These are phyloP conservation scores for Pythium brachiatum DNA, from an alignment of 352 stramenopile species.

Conservation along the genomic window DNA sequence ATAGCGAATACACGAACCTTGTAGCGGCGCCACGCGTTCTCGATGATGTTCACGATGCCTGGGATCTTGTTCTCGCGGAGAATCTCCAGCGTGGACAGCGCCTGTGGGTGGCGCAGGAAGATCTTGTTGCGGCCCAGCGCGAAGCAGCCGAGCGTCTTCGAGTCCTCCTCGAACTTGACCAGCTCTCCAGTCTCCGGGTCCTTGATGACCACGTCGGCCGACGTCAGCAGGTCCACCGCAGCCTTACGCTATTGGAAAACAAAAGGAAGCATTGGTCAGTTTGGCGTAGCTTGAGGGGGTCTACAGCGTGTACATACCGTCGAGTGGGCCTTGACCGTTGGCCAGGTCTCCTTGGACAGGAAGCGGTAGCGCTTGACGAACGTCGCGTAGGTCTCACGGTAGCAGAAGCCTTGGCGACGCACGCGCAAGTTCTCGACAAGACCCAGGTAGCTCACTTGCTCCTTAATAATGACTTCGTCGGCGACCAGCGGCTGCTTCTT, in stretches of 20 bases:
- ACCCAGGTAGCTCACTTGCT: constrained; percentile 81
- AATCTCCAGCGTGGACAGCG: constrained; percentile 84
- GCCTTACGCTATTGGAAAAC: constrained; percentile 46
- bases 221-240: constrained; percentile 70
- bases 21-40: constrained; percentile 82
- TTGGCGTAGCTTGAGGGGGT: background rate
- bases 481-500: constrained; percentile 74
- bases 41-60: constrained; percentile 76
- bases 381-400: constrained; percentile 72
- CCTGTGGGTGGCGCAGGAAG: constrained; percentile 88
- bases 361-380: constrained; percentile 89
- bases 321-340: constrained; percentile 57
- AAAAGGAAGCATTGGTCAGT: background rate
- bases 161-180: constrained; percentile 76
- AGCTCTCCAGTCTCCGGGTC: constrained; percentile 47
- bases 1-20: constrained; percentile 30
- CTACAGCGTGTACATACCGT: constrained; percentile 22
- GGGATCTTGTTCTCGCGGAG: constrained; percentile 75
- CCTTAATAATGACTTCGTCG: constrained; percentile 61
- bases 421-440: constrained; percentile 84
- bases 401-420: constrained; percentile 82
- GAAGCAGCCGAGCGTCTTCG: constrained; percentile 69
- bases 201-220: constrained; percentile 51
- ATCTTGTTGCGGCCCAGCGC: constrained; percentile 87
- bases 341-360: constrained; percentile 77